Conservation (phyloP, 208 protist genomes). For the Crithidia thermophila region DNA sequence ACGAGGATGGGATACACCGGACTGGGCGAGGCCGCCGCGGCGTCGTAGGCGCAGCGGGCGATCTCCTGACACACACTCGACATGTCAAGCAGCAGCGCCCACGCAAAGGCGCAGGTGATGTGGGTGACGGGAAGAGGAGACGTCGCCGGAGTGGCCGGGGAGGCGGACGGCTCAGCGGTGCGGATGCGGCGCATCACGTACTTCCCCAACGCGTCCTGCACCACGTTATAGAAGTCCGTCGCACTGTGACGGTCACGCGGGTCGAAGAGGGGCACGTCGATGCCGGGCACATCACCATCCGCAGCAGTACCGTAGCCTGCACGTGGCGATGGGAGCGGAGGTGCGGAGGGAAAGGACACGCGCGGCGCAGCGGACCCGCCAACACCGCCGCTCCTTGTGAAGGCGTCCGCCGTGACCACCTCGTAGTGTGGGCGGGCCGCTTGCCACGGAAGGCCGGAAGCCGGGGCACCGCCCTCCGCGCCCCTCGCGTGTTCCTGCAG, state of each 20-base stretch:
- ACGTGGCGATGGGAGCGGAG: conserved; percentile 42
- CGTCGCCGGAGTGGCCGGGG: background rate
- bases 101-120: conserved; percentile 56
- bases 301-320: background rate
- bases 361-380: background rate
- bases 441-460: conserved; percentile 2
- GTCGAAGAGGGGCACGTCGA: conserved; percentile 30
- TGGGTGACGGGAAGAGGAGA: conserved; percentile 21
- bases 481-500: conserved; percentile 20
- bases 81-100: conserved; percentile 73
- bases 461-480: background rate
- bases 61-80: conserved; percentile 61
- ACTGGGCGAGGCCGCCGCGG: conserved; percentile 5
- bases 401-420: conserved; percentile 51
- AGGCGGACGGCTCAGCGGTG: background rate
- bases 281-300: conserved; percentile 2
- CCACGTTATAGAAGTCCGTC: conserved; percentile 51
- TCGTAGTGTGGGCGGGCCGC: conserved; percentile 36
- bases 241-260: conserved; percentile 33
- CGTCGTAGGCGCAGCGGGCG: conserved; percentile 37
- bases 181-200: conserved; percentile 73
- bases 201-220: conserved; percentile 54
- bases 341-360: background rate
- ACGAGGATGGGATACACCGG: conserved; percentile 50
- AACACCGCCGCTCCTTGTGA: conserved; percentile 6